A percentile compares a stretch with the other conserved stretches of the same genome.
phyloP scores from a whole-genome alignment of 257 asterid genomes.

The Primulina tabacum region DNA sequence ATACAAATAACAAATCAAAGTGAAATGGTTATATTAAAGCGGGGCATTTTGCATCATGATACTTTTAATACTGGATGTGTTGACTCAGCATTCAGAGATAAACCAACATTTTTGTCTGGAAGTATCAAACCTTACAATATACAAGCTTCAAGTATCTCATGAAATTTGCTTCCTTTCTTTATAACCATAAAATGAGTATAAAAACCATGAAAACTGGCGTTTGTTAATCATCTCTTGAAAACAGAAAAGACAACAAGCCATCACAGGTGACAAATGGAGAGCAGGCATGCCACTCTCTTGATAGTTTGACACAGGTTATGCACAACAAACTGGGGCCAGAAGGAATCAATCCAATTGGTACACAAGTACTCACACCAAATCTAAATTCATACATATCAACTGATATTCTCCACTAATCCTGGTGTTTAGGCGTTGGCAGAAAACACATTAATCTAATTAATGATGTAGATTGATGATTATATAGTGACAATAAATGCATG shows the following conservation, averaged over 20 bases:
- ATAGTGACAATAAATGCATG: constrained; percentile 5
- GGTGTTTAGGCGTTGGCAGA: background rate
- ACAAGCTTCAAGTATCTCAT: background rate
- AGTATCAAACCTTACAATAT: too few relatives aligned
- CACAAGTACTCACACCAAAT: background rate
- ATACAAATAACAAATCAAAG: background rate
- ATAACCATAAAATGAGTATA: background rate
- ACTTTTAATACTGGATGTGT: background rate
- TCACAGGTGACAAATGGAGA: constrained; percentile 5
- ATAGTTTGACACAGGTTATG: constrained; percentile 1
- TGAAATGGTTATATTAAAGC: background rate
- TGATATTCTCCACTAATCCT: background rate
- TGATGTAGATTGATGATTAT: background rate
- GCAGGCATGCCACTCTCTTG: background rate
- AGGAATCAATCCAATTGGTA: background rate
- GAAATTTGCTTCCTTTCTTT: background rate
- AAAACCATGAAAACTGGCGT: background rate
- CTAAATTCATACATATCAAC: background rate
- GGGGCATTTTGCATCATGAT: constrained; percentile 5
- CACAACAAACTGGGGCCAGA: background rate
- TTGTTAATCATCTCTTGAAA: background rate
- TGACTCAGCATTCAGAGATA: constrained; percentile 6
- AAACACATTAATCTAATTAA: background rate
- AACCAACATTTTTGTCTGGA: background rate
- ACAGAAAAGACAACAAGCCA: background rate